Base-by-base conservation (phyloP, 148 eudicot species). In the Selenicereus undatus region DNA sequence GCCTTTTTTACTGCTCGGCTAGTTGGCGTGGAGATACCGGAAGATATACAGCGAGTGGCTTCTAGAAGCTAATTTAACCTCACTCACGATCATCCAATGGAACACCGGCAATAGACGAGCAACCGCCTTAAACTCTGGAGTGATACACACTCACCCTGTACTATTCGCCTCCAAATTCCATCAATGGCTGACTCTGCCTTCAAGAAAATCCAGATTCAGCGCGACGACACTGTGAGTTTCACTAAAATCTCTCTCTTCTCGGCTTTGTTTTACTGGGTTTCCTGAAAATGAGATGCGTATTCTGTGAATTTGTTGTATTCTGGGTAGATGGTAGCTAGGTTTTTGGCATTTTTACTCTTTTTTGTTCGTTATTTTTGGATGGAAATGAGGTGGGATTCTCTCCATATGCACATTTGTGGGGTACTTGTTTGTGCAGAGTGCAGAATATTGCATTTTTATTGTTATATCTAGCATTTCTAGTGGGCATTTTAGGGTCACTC, bases 121-220 rank as follows among this genome's bases (percentile, higher is more conserved):
- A n/a, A n/a, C n/a, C 32, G 2, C 32, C 32, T 32, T 2, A 2
- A 0, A 32, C 2, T 32, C 1, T 32, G 2, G 32, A 32, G 32
- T 32, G 32, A 32, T 2, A 32, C 32, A 32, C 32, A 32, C 32
- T 32, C 32, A 32, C 32, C 32, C 1, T 54, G 21, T 54, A 14
- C 5, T 54, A 22, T 1, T 64, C 85, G 84, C 16, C 76, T 84
- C 76, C 91, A 85, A 80, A 60, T 85, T 68, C 90, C 93, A 75
- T 91, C 98, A 51, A 83, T 91, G 90, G 90, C 95, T 50, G 87
- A 87, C 73, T 88, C 95, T 79, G 79, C 92, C 2, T 91, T 94
- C 88, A 91, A 88, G 65, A 94, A 94, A 83, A 84, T 94, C 75
- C 90, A 88, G 87, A 92, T 94, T 87, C 92, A 89, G 26, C 86